phyloP scores from a whole-genome alignment of 495 filamentous ascomycete genomes.

The Penicillium salamii region DNA sequence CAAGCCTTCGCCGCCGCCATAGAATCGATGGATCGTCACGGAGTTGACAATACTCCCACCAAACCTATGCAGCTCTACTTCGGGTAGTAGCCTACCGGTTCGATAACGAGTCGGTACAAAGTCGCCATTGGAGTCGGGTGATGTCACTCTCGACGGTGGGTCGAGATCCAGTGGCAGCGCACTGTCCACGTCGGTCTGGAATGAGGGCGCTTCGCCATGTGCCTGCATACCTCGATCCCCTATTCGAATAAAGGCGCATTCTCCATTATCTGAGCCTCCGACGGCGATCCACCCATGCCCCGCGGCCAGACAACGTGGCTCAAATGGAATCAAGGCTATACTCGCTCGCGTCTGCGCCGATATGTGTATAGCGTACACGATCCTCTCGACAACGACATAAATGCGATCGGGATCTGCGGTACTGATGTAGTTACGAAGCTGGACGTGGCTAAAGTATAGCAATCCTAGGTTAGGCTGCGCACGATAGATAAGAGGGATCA shows the following conservation, averaged over 20 bases:
- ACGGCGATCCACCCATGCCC: conserved; percentile 85
- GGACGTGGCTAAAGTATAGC: conserved; percentile 69
- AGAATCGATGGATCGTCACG: conserved; percentile 62
- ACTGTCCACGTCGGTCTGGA: conserved; percentile 56
- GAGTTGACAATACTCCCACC: conserved; percentile 67
- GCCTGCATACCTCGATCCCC: conserved; percentile 32
- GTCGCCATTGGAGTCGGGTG: conserved; percentile 20
- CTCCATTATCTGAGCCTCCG: conserved; percentile 76
- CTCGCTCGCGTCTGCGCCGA: conserved; percentile 68
- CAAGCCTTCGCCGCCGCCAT: conserved; percentile 42
- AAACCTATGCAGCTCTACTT: conserved; percentile 51
- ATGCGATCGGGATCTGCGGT: conserved; percentile 70
- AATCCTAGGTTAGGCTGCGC: conserved; percentile 3
- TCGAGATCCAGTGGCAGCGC: conserved; percentile 58
- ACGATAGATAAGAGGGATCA: conserved; percentile 3
- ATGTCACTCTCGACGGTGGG: conserved; percentile 27
- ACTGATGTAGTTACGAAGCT: conserved; percentile 88
- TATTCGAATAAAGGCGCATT: conserved; percentile 76
- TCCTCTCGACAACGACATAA: conserved; percentile 74
- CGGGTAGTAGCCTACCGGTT: conserved; percentile 36
- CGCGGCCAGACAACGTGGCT: conserved; percentile 79
- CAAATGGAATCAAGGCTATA: conserved; percentile 75
- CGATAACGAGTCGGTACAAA: conserved; percentile 29
- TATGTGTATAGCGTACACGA: conserved; percentile 72
- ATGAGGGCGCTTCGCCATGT: conserved; percentile 30